Conservation (phyloP, 1,284 basidiomycete species). For the Sanguinoderma infundibulare region DNA sequence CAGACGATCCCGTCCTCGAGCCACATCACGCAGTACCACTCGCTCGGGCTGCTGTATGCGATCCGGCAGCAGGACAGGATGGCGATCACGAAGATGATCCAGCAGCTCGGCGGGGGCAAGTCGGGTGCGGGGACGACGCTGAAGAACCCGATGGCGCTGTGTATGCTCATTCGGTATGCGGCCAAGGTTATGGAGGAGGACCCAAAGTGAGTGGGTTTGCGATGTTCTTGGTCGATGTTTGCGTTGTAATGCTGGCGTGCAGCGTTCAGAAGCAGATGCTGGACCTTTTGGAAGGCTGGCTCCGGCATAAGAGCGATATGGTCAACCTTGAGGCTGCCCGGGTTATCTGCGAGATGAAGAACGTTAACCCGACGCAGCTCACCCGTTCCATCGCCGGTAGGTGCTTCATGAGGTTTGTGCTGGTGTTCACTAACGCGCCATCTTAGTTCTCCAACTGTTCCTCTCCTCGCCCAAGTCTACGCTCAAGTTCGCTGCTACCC, state of each 20-base stretch:
- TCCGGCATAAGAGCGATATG: constrained; percentile 99
- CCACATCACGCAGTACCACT: constrained; percentile 97
- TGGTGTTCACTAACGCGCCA: constrained; percentile 3
- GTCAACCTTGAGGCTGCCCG: constrained; percentile 99
- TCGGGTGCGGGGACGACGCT: constrained; percentile 82
- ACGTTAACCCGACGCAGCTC: constrained; percentile 79
- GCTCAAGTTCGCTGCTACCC: constrained; percentile 97
- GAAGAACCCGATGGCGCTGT: constrained; percentile 97
- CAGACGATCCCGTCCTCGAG: constrained; percentile 87
- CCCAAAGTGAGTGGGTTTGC: constrained; percentile 80
- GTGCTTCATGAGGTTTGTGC: constrained; percentile 29
- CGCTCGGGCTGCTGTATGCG: constrained; percentile 91
- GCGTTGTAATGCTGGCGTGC: neutral
- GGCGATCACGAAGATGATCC: constrained; percentile 99
- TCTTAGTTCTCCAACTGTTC: constrained; percentile 87
- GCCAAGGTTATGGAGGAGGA: constrained; percentile 99
- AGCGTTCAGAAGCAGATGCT: constrained; percentile 93
- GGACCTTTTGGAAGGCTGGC: constrained; percentile 93
- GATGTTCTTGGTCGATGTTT: neutral
- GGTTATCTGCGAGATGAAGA: constrained; percentile 95
- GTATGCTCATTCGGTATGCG: constrained; percentile 98
- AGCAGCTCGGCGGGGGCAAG: constrained; percentile 92
- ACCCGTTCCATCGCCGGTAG: constrained; percentile 87
- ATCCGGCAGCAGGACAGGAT: constrained; percentile 98
- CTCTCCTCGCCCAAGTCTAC: constrained; percentile 92